A percentile compares a stretch with the other conserved stretches of the same genome.
Evolutionary conservation across 148 eudicot genomes (phyloP).

Genomic region (Chenopodium quinoa): DNA sequence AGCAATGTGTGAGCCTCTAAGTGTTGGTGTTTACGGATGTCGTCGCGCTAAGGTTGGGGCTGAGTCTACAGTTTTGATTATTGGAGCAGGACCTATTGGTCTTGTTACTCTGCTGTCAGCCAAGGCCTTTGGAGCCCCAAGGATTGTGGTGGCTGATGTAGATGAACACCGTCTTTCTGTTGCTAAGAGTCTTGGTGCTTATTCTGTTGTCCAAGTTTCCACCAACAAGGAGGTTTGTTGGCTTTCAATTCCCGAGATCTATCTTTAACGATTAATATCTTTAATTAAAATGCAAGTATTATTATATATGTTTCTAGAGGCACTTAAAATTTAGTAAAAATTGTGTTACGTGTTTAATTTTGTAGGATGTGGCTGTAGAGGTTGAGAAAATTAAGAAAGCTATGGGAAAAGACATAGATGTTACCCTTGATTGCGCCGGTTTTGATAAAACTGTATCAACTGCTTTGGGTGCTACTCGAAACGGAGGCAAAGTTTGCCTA

Average conservation of each 20-base stretch:
- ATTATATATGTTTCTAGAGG: no score
- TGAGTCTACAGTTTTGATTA: background rate
- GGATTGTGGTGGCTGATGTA: background rate
- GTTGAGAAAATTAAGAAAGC: background rate
- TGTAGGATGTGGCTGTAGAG: background rate
- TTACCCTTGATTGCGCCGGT: background rate
- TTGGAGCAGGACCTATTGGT: background rate
- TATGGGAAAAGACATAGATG: background rate
- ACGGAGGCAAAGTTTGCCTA: background rate
- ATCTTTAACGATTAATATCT: no score
- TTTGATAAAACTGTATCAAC: background rate
- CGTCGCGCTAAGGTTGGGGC: background rate
- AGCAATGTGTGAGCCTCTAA: background rate
- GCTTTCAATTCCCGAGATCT: no score
- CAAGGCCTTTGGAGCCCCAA: background rate
- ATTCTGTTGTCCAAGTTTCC: background rate
- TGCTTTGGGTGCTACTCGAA: background rate
- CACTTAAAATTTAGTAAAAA: no score
- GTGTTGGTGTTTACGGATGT: background rate
- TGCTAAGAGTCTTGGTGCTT: background rate
- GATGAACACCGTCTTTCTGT: background rate
- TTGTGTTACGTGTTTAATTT: background rate
- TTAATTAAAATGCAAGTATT: no score
- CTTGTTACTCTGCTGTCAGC: background rate
- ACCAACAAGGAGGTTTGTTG: background rate